Percentiles rank a stretch among this genome's conserved stretches.
Evolutionary conservation across 2,329 filamentous ascomycete species (phyloP).

Genomic region (Calonectria honghensis): DNA sequence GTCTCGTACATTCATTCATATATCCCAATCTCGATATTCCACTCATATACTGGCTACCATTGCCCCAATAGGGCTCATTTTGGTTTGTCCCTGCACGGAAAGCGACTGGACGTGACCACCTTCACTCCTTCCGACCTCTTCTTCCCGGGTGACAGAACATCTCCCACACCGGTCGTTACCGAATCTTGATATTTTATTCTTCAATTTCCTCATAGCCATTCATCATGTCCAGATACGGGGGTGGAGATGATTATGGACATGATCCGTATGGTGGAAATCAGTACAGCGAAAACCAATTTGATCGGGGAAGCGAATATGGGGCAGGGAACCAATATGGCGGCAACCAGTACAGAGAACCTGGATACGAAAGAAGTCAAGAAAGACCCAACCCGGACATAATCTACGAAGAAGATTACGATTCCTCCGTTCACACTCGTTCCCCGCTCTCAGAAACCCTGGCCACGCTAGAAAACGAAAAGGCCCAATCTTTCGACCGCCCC

Average conservation of each 20-base stretch:
- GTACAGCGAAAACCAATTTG: constrained; percentile 10
- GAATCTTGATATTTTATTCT: not conserved
- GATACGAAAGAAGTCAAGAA: constrained; percentile 10
- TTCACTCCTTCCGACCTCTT: not conserved
- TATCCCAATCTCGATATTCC: constrained; percentile 4
- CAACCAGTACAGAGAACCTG: not conserved
- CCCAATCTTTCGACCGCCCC: constrained; percentile 8
- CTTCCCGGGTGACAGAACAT: not conserved
- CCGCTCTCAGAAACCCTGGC: constrained; percentile 11
- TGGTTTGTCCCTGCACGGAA: not conserved
- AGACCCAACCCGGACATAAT: constrained; percentile 3
- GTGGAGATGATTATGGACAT: not conserved
- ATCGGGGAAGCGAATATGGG: constrained; percentile 6
- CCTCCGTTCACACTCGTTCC: constrained; percentile 5
- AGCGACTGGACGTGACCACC: not conserved
- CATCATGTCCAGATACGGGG: constrained; percentile 12
- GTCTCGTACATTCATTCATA: constrained; percentile 20
- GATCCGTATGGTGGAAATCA: constrained; percentile 15
- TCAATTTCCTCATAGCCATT: too few species aligned
- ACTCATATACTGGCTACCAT: not conserved
- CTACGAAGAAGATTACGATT: constrained; percentile 21
- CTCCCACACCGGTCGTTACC: too few species aligned
- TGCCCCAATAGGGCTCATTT: not conserved
- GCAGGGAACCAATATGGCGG: constrained; percentile 2
- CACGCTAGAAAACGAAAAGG: not conserved